A percentile compares a stretch with the other conserved stretches of the same genome.
phyloP scores from a whole-genome alignment of 2,329 filamentous ascomycete genomes.

The Fusarium metavorans region DNA sequence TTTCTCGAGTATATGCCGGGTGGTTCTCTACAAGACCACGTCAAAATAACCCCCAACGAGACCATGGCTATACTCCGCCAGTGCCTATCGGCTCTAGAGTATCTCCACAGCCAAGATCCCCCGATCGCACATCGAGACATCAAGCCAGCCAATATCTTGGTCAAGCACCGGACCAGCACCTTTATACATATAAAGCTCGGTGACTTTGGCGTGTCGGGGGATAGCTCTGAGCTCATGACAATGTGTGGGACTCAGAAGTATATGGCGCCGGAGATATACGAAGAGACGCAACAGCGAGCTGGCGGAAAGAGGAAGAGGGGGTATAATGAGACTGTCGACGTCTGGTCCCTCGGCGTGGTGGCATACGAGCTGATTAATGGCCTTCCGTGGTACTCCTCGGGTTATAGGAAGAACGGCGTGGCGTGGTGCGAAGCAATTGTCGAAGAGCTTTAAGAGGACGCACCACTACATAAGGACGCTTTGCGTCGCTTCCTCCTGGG shows the following conservation, averaged over 20 bases:
- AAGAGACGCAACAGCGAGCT: neutral
- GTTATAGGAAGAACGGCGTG: neutral
- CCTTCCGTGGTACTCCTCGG: constrained; percentile 5
- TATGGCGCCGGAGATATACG: constrained; percentile 84
- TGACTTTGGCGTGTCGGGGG: constrained; percentile 93
- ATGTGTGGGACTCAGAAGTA: constrained; percentile 90
- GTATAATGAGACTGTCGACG: constrained; percentile 89
- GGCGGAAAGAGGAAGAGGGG: constrained; percentile 52
- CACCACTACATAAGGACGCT: neutral
- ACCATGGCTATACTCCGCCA: constrained; percentile 26
- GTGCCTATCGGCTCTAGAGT: constrained; percentile 28
- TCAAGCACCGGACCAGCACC: constrained; percentile 75
- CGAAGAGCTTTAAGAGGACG: neutral
- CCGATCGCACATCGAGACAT: constrained; percentile 90
- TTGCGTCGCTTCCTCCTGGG: neutral
- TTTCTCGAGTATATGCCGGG: constrained; percentile 21
- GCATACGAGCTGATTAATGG: constrained; percentile 20
- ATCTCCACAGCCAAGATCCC: constrained; percentile 19
- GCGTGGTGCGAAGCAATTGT: neutral
- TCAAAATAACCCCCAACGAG: constrained; percentile 21
- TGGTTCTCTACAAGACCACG: constrained; percentile 3
- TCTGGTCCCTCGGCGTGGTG: constrained; percentile 93
- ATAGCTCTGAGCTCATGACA: constrained; percentile 91
- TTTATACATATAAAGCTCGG: constrained; percentile 85
- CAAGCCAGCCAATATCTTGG: constrained; percentile 90